These are phyloP conservation scores for Asterionellopsis glacialis DNA, from an alignment of 108 stramenopile species.

Conservation along the genomic window DNA sequence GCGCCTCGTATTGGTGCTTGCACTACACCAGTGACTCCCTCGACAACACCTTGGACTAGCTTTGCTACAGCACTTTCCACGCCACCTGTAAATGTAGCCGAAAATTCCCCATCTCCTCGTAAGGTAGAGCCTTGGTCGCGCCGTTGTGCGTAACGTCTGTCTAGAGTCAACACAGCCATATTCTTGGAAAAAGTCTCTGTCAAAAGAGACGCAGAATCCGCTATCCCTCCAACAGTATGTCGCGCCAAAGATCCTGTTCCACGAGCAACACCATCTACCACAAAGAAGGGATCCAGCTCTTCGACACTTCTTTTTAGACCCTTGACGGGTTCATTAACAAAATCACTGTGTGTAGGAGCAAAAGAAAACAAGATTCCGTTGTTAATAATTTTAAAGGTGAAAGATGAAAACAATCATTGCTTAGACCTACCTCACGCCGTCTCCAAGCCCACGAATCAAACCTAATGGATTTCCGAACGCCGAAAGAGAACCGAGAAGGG, in stretches of 20 bases:
- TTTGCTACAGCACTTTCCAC: conserved; percentile 67
- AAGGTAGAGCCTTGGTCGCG: conserved; percentile 41
- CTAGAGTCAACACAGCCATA: conserved; percentile 81
- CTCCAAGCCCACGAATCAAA: conserved; percentile 75
- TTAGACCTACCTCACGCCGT: conserved; percentile 57
- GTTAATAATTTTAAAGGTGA: too few relatives aligned
- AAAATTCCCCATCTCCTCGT: conserved; percentile 24
- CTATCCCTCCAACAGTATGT: conserved; percentile 87
- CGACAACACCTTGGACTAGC: conserved; percentile 66
- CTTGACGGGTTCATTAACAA: conserved; percentile 77
- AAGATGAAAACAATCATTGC: too few relatives aligned
- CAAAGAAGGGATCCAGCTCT: conserved; percentile 71
- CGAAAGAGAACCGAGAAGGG: conserved; percentile 74
- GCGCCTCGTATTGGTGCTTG: conserved; percentile 75
- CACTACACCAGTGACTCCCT: conserved; percentile 81
- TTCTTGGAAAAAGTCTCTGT: conserved; percentile 80
- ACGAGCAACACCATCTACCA: conserved; percentile 82
- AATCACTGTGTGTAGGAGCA: conserved; percentile 25
- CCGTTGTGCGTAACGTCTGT: conserved; percentile 81
- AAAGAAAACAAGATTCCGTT: not conserved
- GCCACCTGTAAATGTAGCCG: conserved; percentile 53
- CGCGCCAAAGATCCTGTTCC: conserved; percentile 82
- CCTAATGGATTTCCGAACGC: conserved; percentile 90
- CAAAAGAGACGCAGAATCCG: conserved; percentile 73
- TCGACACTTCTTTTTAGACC: conserved; percentile 74